Conservation (phyloP, 306 rosid species). For the Vachellia pachyceras region DNA sequence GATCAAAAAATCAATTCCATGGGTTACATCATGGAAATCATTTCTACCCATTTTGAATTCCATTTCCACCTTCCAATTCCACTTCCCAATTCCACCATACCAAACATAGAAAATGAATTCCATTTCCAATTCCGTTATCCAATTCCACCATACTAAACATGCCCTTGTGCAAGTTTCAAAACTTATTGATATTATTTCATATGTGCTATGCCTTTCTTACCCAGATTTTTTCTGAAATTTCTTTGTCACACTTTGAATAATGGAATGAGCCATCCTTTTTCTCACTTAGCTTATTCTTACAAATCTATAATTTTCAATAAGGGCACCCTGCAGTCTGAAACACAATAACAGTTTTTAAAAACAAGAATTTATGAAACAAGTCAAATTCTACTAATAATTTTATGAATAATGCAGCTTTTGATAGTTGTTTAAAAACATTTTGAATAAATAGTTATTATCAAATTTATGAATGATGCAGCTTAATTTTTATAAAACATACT, state of each 20-base stretch:
- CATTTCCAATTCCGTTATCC: too few species aligned
- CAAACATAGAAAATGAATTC: too few species aligned
- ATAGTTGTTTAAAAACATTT: neutral
- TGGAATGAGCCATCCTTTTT: neutral
- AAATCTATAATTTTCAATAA: neutral
- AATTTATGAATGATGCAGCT: neutral
- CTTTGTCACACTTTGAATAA: slow-evolving; percentile 3
- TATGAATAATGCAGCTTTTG: neutral
- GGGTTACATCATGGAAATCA: too few species aligned
- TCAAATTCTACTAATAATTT: neutral
- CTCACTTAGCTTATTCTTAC: neutral
- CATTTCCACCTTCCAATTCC: too few species aligned
- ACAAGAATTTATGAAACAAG: neutral
- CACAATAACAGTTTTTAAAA: neutral
- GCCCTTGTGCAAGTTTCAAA: slow-evolving; percentile 3
- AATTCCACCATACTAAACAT: too few species aligned
- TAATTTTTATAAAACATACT: neutral
- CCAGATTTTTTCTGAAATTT: neutral
- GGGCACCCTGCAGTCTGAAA: neutral
- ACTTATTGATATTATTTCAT: neutral
- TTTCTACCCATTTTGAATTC: too few species aligned
- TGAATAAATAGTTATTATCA: neutral
- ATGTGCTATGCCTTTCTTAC: neutral
- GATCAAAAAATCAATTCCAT: too few species aligned
- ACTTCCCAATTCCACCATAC: too few species aligned